Evolutionary conservation across 2,329 filamentous ascomycete species (phyloP).

Genomic region (Fusarium coffeatum): DNA sequence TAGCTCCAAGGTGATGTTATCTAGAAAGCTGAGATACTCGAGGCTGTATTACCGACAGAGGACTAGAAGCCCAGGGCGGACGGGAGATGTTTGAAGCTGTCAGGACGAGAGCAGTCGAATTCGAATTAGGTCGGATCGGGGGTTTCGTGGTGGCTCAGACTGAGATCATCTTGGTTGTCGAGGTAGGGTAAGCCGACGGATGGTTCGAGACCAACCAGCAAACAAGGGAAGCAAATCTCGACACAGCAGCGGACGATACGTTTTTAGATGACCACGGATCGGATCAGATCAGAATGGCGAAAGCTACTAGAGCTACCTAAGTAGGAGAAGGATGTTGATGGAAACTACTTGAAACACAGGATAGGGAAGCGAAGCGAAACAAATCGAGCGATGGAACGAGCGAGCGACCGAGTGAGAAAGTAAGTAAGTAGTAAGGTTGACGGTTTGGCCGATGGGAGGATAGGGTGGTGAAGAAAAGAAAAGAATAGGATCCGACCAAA

Average conservation of each 20-base stretch:
- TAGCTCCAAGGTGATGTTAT: conserved; percentile 34
- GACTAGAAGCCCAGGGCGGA: conserved; percentile 19
- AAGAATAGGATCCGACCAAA: neutral
- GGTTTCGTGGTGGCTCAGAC: conserved; percentile 35
- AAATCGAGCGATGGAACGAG: conserved; percentile 25
- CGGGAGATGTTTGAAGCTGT: conserved; percentile 13
- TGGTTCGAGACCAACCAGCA: conserved; percentile 27
- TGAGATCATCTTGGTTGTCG: conserved; percentile 42
- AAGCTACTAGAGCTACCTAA: conserved; percentile 23
- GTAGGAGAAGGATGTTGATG: conserved; percentile 17
- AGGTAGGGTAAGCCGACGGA: conserved; percentile 21
- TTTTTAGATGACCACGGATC: conserved; percentile 21
- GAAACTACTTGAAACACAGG: conserved; percentile 28
- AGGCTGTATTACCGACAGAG: conserved; percentile 14
- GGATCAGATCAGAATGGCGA: conserved; percentile 7
- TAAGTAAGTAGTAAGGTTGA: neutral
- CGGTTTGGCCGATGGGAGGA: neutral
- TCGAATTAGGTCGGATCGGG: conserved; percentile 19
- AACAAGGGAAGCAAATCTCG: conserved; percentile 28
- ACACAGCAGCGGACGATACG: conserved; percentile 11
- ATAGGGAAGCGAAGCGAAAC: conserved; percentile 32
- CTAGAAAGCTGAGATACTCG: conserved; percentile 15
- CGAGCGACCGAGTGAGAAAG: conserved; percentile 30
- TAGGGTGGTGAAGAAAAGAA: conserved; percentile 4
- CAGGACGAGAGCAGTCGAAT: conserved; percentile 20